Percentiles rank a stretch among this genome's conserved stretches.
These are phyloP conservation scores for Paxillus rubicundulus DNA, from an alignment of 768 basidiomycete species.

Conservation along the genomic window DNA sequence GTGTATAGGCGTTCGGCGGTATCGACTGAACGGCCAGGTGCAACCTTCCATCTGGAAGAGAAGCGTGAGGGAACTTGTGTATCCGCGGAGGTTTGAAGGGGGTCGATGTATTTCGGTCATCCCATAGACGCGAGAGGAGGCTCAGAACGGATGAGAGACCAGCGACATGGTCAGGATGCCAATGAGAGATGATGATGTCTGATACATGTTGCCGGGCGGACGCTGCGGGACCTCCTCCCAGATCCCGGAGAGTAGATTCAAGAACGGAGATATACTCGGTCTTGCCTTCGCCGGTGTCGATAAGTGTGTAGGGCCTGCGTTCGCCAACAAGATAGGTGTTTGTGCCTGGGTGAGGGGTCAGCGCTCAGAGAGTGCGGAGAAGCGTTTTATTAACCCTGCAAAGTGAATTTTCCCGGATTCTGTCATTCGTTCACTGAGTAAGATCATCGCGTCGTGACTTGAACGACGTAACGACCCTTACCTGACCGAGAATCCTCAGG, in stretches of 20 bases:
- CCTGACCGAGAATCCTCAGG: slow-evolving; percentile 74
- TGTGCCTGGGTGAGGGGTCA: slow-evolving; percentile 52
- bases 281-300: slow-evolving; percentile 82
- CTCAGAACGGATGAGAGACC: slow-evolving; percentile 71
- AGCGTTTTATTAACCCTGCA: slow-evolving; percentile 57
- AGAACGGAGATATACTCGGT: slow-evolving; percentile 67
- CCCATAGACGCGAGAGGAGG: slow-evolving; percentile 66
- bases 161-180: slow-evolving; percentile 83
- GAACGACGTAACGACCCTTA: slow-evolving; percentile 25
- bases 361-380: background rate
- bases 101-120: slow-evolving; percentile 39
- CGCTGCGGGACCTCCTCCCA: slow-evolving; percentile 10
- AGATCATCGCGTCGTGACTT: background rate
- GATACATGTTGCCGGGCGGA: slow-evolving; percentile 49
- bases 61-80: slow-evolving; percentile 63
- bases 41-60: slow-evolving; percentile 25
- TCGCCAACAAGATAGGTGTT: slow-evolving; percentile 85
- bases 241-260: slow-evolving; percentile 54
- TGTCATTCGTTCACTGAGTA: slow-evolving; percentile 25
- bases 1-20: slow-evolving; percentile 43
- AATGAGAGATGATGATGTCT: slow-evolving; percentile 90
- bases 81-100: slow-evolving; percentile 67
- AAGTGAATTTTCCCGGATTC: slow-evolving; percentile 88
- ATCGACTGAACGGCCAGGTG: slow-evolving; percentile 40
- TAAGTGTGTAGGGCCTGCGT: slow-evolving; percentile 67